Evolutionary conservation across 768 basidiomycete genomes (phyloP).

Genomic region (Mycena haematopus): DNA sequence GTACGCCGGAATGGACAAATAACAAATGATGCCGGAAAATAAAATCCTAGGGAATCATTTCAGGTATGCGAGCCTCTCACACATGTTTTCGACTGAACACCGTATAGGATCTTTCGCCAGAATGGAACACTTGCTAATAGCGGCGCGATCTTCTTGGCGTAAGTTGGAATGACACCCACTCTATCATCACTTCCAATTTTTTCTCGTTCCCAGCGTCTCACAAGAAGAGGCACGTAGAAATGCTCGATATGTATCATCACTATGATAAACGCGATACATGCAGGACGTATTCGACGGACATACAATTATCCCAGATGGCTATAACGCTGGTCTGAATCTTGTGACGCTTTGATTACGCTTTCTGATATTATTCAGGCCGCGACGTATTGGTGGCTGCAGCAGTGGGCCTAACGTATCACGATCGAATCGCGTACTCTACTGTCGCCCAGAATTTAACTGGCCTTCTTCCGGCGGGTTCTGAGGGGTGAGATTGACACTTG

Average conservation of each 20-base stretch:
- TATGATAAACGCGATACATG: neutral
- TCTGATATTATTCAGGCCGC: constrained; percentile 33
- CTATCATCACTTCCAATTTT: neutral
- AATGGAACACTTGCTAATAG: constrained; percentile 42
- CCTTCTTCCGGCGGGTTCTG: constrained; percentile 46
- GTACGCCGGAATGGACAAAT: neutral
- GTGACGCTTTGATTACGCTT: neutral
- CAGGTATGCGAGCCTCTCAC: neutral
- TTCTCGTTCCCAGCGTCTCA: constrained; percentile 44
- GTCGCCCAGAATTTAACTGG: constrained; percentile 46
- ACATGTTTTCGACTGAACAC: neutral
- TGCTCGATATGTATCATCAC: neutral
- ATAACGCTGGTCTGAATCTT: constrained; percentile 42
- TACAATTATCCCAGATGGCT: constrained; percentile 50
- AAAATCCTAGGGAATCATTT: neutral
- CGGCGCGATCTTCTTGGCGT: constrained; percentile 55
- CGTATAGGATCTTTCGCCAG: constrained; percentile 47
- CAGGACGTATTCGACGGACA: constrained; percentile 42
- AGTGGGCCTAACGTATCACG: constrained; percentile 38
- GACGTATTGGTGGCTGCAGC: constrained; percentile 45
- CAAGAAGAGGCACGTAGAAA: constrained; percentile 41
- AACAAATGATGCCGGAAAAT: neutral
- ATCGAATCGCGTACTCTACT: constrained; percentile 44
- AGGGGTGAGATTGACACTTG: constrained; percentile 44
- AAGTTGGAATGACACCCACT: constrained; percentile 4